Percentiles rank a stretch among this genome's conserved stretches.
phyloP scores from a whole-genome alignment of 768 basidiomycete species.

The Suillus subaureus region DNA sequence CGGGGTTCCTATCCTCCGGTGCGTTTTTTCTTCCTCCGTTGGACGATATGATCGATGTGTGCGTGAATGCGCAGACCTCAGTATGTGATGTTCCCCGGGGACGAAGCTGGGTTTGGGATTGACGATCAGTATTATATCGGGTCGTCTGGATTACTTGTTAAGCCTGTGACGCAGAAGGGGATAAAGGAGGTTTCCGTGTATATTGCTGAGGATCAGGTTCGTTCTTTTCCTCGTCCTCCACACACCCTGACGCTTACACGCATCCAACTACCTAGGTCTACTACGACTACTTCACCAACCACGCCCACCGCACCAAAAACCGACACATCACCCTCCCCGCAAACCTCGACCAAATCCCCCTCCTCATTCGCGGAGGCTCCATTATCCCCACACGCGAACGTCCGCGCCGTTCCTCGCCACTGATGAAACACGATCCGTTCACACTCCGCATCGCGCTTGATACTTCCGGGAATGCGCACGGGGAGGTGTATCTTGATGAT shows the following conservation, averaged over 20 bases:
- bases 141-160: constrained; percentile 84
- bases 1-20: constrained; percentile 86
- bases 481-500: constrained; percentile 94
- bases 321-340: constrained; percentile 77
- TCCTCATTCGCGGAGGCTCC: constrained; percentile 83
- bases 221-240: constrained; percentile 11
- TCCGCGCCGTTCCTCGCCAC: constrained; percentile 77
- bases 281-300: constrained; percentile 54
- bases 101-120: constrained; percentile 79
- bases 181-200: constrained; percentile 74
- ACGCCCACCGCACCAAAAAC: constrained; percentile 24
- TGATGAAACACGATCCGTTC: not conserved
- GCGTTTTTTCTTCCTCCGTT: constrained; percentile 20
- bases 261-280: constrained; percentile 61
- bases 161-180: constrained; percentile 82
- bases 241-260: not conserved
- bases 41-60: not conserved
- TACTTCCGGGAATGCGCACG: constrained; percentile 58
- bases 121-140: constrained; percentile 97
- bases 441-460: constrained; percentile 56
- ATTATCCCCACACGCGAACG: constrained; percentile 88
- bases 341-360: constrained; percentile 77
- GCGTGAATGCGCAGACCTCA: constrained; percentile 70
- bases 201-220: constrained; percentile 82
- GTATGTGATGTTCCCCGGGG: constrained; percentile 90